A percentile compares a stretch with the other conserved stretches of the same genome.
Evolutionary conservation across 805 yeast species (phyloP).

Genomic region (Metschnikowia matae): DNA sequence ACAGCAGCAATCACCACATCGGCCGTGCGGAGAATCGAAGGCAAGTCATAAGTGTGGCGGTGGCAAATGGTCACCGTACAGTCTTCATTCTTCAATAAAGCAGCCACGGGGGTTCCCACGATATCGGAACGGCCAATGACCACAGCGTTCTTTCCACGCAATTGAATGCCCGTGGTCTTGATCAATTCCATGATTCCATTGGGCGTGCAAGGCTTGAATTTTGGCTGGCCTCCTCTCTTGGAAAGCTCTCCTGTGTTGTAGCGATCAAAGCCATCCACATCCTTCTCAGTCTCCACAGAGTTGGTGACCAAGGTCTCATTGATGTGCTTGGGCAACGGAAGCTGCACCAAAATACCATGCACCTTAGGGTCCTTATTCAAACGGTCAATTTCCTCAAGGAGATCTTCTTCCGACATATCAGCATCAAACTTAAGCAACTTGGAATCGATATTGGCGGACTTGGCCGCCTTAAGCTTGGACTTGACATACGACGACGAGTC

Average conservation of each 20-base stretch:
- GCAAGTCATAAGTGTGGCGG: conserved; percentile 63
- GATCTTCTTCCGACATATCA: conserved; percentile 52
- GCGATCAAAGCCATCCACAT: conserved; percentile 93
- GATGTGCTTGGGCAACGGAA: conserved; percentile 80
- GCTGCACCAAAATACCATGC: conserved; percentile 85
- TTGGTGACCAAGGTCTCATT: conserved; percentile 78
- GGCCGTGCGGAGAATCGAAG: conserved; percentile 55
- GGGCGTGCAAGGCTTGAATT: conserved; percentile 92
- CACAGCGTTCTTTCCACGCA: conserved; percentile 81
- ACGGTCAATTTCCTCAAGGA: conserved; percentile 54
- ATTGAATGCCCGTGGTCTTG: conserved; percentile 58
- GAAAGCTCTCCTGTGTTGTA: conserved; percentile 86
- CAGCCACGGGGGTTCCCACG: conserved; percentile 92
- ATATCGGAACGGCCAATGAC: conserved; percentile 95
- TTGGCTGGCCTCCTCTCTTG: conserved; percentile 79
- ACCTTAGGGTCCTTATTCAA: conserved; percentile 73
- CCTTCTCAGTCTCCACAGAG: conserved; percentile 77
- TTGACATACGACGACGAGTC: conserved; percentile 90
- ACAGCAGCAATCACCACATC: conserved; percentile 91
- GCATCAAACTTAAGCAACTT: conserved; percentile 62
- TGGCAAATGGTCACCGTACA: conserved; percentile 89
- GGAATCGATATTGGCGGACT: conserved; percentile 73
- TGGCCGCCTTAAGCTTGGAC: conserved; percentile 87
- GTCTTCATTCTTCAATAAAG: conserved; percentile 70
- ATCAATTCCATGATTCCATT: conserved; percentile 83